Evolutionary conservation across 73 alveolate genomes (phyloP), one percentile per base, ranked within the genome.

Genomic region (Durusdinium trenchii): DNA sequence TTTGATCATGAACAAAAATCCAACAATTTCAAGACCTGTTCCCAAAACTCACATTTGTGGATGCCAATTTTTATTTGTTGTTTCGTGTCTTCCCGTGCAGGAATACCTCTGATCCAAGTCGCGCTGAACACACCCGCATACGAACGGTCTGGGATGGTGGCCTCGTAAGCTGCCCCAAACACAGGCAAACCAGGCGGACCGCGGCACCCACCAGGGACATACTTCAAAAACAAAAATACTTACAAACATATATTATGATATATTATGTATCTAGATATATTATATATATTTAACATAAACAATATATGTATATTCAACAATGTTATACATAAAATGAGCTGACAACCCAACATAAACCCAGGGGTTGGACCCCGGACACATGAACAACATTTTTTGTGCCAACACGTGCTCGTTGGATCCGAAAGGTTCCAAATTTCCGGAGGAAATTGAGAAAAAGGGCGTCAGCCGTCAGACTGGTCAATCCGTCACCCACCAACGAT

Each of bases 111-210:
- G 16, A 16, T 35, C 75, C 94, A 36, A 84, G 94, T 3, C 10
- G 1, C 94, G 75, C 94, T 43, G 67, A 94, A 94, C 42, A 81
- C 99, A 18, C 99, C 99, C 3, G 99, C 99, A 76, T 94, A 94
- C 67, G 81, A 73, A 64, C 99, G 99, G 54, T 94, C 99, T 28
- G 99, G 99, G 52, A 94, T 94, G 84, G 83, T 48, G 0, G 95
- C 95, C 95, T 86, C 60, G 30, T 81, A 0, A 4, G 0, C 10
- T 10, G 54, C n/a, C 54, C 50, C 6, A 7, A 7, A 16, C 86
- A 38, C 50, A 76, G 18, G 50, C 46, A 76, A 76, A 43, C 6
- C 32, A 36, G 60, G 86, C 35, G 69, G 69, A 12, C 12, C 23
- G 69, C 12, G 69, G 69, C 32, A 57, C 23, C 12, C 69, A 57